Base-by-base conservation (phyloP, 306 rosid genomes). In the Sicyos baderoa region DNA sequence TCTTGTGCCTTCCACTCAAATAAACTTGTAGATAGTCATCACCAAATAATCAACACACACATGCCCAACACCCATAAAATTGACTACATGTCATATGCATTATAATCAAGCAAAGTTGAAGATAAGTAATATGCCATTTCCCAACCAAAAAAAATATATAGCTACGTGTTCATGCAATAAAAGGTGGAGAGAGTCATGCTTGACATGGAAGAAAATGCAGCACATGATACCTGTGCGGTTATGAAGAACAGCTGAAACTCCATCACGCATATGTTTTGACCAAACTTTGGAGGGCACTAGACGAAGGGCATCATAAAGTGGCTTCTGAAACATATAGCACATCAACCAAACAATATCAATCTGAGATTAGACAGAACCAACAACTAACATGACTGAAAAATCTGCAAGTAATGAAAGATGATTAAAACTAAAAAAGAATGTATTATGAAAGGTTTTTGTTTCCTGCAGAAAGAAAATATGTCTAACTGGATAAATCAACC, bases 211-310 rank as follows among this genome's bases (percentile, higher is more conserved):
- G 54, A 55, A 77, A 77, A 52, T 79, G 35, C 62, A 37, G 66
- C 76, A 71, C 49, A 63, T 54, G 87, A 59, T 89, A 89, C 98
- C 98, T 70, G 87, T 95, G 71, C 89, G 97, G 70, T 85, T 93
- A 77, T 89, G 98, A 75, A 93, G 79, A 84, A 93, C 75, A 27
- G 90, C 94, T 63, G 82, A 78, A 42, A 93, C 73, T 71, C 98
- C 98, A 82, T 72, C 76, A 45, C 87, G 96, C 80, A 86, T 75
- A 74, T 82, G 70, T 69, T 80, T 57, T 71, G 89, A 76, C 87
- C 93, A 89, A 76, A 75, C 70, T 17, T 77, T 81, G 48, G 81
- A 74, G 23, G 91, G 81, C 72, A 84, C 78, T 64, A 27, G 68
- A 69, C 63, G 82, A 58, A 89, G 86, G 23, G 86, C 79, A 52